phyloP scores from a whole-genome alignment of 305 asterid species.

The Fraxinus greggii region DNA sequence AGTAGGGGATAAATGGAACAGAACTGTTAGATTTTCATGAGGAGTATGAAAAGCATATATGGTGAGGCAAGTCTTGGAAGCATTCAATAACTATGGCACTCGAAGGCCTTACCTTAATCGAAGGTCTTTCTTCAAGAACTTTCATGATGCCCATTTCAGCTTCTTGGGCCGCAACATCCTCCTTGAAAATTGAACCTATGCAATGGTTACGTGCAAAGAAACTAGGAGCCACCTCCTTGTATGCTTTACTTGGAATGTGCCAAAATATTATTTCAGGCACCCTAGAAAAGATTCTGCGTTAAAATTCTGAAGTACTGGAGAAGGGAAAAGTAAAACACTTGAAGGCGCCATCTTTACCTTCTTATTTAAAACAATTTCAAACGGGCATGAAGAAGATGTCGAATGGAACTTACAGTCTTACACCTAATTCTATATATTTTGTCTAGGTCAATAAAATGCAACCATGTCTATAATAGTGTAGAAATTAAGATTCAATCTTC shows the following conservation, averaged over 20 bases:
- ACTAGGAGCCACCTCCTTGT: slow-evolving; percentile 48
- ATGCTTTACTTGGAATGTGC: slow-evolving; percentile 81
- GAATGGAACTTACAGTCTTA: neutral
- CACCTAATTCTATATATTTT: neutral
- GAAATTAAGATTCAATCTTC: neutral
- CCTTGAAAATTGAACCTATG: slow-evolving; percentile 76
- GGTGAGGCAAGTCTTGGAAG: neutral
- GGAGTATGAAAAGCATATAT: neutral
- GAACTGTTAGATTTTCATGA: neutral
- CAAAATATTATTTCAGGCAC: slow-evolving; percentile 86
- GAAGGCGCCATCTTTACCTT: neutral
- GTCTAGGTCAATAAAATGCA: neutral
- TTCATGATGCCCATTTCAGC: slow-evolving; percentile 90
- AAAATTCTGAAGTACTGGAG: neutral
- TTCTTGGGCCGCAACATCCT: slow-evolving; percentile 76
- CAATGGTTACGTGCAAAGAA: slow-evolving; percentile 30
- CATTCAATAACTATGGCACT: neutral
- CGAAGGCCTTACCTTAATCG: slow-evolving; percentile 59
- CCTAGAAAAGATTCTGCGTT: slow-evolving; percentile 29
- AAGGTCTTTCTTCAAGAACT: slow-evolving; percentile 59
- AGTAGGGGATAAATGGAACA: neutral
- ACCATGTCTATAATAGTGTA: neutral
- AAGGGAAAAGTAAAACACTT: neutral
- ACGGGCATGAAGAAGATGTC: neutral
- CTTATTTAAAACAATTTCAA: neutral